Base-by-base conservation (phyloP, 73 alveolate species). In the Paramecium primaurelia region DNA sequence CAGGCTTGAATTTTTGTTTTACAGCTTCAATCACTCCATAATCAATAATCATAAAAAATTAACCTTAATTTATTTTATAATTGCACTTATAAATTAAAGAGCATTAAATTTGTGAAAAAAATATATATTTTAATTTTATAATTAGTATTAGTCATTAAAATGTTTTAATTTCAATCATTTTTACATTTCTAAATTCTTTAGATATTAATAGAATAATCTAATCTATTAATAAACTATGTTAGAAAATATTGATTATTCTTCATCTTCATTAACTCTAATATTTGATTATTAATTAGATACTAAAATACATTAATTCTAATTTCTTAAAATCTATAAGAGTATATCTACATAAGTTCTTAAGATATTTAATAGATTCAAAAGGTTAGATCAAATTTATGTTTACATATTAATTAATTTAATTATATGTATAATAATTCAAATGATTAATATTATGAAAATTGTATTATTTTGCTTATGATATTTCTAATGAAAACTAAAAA, bases 11-110 rank as follows among this genome's bases (percentile, higher is more conserved):
- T 42, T 75, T 75, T 28, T 64, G 26, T 16, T 75, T 75, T 1
- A 75, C 38, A 75, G 68, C 88, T n/a, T 75, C 88, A 42, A 75
- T 38, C 59, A 75, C 38, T 36, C 60, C 88, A 37, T 75, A 42
- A 42, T 75, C 88, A 34, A 75, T 38, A 36, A 75, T 75, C 60
- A 75, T 38, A 34, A 75, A 75, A 36, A 75, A 38, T 75, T 75
- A 75, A 64, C 84, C 84, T 64, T 64, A 64, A 64, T 32, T 64
- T 28, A 28, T 64, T 64, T 64, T 28, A 64, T 64, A 64, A 54
- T 54, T 54, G 32, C 7, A 54, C 32, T 54, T 25, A 54, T 54
- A 16, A 54, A 54, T 18, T 54, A 54, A 54, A 54, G 69, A 54
- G 6, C 69, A 54, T 54, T 54, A 54, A 54, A 54, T 18, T 54